Base-by-base conservation (phyloP, 345 rosid species). In the Eucalyptus curtisii region DNA sequence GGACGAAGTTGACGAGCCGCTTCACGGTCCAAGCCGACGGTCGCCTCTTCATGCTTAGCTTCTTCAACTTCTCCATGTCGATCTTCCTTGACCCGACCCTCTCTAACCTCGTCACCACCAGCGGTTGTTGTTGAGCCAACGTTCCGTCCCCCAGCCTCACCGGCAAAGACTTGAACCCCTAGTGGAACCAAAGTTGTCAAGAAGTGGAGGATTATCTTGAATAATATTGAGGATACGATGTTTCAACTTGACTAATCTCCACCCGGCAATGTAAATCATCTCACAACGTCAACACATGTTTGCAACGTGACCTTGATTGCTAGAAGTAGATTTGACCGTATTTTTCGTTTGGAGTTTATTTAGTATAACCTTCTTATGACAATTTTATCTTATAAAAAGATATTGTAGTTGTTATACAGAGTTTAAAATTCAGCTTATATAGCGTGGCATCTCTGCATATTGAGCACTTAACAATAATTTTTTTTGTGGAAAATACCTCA, bases 21-120 rank as follows among this genome's bases (percentile, higher is more conserved):
- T 90, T 95, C 86, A 95, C 90, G 66, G 88, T 94, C 96, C 95
- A 95, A 0, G 95, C 95, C 13, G 90, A 87, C 6, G 92, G 90
- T 81, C 93, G 90, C 5, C 92, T 91, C 25, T 88, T 87, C 88
- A 87, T 76, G 82, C 94, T 95, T 87, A 93, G 89, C 91, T 90
- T 91, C 92, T 66, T 94, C 79, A 93, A 88, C 91, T 86, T 93
- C 91, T 95, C 96, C 90, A 93, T 92, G 80, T 93, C 94, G 10
- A 92, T 90, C 91, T 86, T 92, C 87, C 91, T 90, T 6, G 90
- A 88, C 37, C 89, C 89, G 20, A 47, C 50, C 90, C 87, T 88
- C 88, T 52, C 86, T 10, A 91, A 11, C 68, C 37, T 86, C 80
- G 24, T 64, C 37, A 8, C 76, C 76, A 64, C 17, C 76, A 64